These are phyloP conservation scores for Tolypocladium pustulatum DNA, from an alignment of 2,329 filamentous ascomycete genomes.

Conservation along the genomic window DNA sequence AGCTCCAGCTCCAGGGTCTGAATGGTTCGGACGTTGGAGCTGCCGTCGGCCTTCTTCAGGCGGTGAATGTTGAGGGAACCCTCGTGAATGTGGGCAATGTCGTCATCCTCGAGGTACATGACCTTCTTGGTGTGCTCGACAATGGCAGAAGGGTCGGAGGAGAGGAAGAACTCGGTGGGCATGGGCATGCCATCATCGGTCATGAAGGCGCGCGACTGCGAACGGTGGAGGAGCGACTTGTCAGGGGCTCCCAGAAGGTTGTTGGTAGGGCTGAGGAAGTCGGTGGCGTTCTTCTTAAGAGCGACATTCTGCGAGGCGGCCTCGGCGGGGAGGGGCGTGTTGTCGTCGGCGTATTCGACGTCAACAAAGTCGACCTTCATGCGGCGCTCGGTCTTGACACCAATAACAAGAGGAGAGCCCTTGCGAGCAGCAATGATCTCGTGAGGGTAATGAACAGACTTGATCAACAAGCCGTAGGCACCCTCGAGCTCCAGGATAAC, in stretches of 20 bases:
- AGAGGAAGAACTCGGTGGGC: conserved; percentile 98
- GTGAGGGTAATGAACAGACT: conserved; percentile 96
- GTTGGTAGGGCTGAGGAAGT: conserved; percentile 53
- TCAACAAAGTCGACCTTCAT: conserved; percentile 99
- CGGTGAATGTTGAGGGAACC: conserved; percentile 98
- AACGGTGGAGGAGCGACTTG: conserved; percentile 96
- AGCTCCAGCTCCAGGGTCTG: conserved; percentile 98
- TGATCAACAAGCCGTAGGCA: conserved; percentile 92
- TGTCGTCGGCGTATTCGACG: conserved; percentile 90
- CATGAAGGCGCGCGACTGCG: conserved; percentile 96
- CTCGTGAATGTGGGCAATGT: conserved; percentile 99
- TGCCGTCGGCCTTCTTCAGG: conserved; percentile 91
- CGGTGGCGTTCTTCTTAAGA: conserved; percentile 73
- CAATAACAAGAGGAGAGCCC: conserved; percentile 94
- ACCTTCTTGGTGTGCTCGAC: conserved; percentile 99
- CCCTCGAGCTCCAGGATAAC: conserved; percentile 98
- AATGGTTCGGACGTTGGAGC: conserved; percentile 93
- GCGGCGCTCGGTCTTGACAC: conserved; percentile 92
- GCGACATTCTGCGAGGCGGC: conserved; percentile 92
- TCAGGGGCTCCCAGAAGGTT: conserved; percentile 75
- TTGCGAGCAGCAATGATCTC: conserved; percentile 97
- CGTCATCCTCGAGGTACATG: conserved; percentile 97
- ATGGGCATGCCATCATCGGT: conserved; percentile 97
- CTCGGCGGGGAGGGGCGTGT: conserved; percentile 76
- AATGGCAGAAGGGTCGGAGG: conserved; percentile 94